Base-by-base conservation (phyloP, 2,329 filamentous ascomycete genomes). In the Dryadomyces quercus-mongolicae region DNA sequence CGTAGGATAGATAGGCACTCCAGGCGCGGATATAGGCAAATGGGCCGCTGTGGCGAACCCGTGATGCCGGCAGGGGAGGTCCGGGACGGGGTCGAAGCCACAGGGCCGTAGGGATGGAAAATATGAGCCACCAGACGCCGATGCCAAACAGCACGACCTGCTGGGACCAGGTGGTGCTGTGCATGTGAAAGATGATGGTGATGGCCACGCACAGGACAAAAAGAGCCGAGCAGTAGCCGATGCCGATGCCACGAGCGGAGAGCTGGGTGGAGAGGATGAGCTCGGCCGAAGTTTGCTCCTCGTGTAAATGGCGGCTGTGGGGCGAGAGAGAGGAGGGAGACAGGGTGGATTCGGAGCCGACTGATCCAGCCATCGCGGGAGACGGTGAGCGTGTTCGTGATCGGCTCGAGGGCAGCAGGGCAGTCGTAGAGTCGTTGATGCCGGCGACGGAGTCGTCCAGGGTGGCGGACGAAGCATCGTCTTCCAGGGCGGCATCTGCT, bases 71-170 rank as follows among this genome's bases (percentile, higher is more conserved):
- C 9, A 95, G 70, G 0, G 91, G 90, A 31, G 93, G 93, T 0
- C 93, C 93, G 1, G 93, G 93, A 52, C 93, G 81, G 4, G 91
- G 83, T 44, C 92, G 83, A 34, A 98, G 75, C 86, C 90, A 96
- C 62, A 94, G 69, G 2, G 88, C 88, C 0, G 89, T 84, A 0
- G 93, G 93, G 54, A 97, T 82, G 3, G 88, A 94, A 66, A 98
- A 97, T 38, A 86, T 56, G 47, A 91, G 82, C 93, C 93, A 98
- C 93, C 93, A 98, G 31, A 82, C 68, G 38, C 93, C 93, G 53
- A 97, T 84, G 55, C 91, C 71, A 67, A 94, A 90, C 10, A 98
- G 77, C 0, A 93, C 92, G 3, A 97, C 75, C 3, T 91, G 84
- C 48, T 96, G 82, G 0, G 89, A 88, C 73, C 91, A 91, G 0